Base-by-base conservation (phyloP, 305 asterid species). In the Fraxinus floribunda region DNA sequence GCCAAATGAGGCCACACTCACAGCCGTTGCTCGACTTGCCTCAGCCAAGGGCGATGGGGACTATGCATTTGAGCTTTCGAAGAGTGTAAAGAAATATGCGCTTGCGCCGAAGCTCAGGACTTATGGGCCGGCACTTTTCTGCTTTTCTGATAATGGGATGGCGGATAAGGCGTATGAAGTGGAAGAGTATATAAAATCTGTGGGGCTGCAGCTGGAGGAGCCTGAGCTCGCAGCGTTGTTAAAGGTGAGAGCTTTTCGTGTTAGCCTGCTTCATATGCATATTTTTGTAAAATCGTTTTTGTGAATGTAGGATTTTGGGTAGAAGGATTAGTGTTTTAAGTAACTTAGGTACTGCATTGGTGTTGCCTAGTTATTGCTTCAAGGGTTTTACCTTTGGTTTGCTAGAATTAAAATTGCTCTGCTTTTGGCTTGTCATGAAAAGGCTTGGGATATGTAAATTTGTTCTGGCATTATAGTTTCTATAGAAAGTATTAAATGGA, bases 1-100 rank as follows among this genome's bases (percentile, higher is more conserved):
- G 85, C 93, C 94, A 3, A 93, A 92, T 75, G 98, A 93, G 88
- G 99, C 98, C 24, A 95, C 98, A 39, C 84, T 90, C 85, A 91
- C 98, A 49, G 94, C 97, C 8, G 81, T 92, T 2, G 92, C 98
- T 18, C 85, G 99, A 82, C 89, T 95, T 66, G 96, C 96, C 22
- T 93, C 95, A n/a, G 92, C 97, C 6, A 93, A 86, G 81, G 94
- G 91, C 4, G 98, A 95, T 0, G 98, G 95, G 0, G 94, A 92
- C 39, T 86, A 84, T 46, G 98, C 99, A 0, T 91, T 95, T 80
- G 92, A 92, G 87, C 90, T 95, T 20, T 96, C 97, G 5, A 93
- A 91, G 88, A 88, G 92, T 29, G 92, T 92, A 6, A 90, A 87
- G 76, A 77, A 72, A 7, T 84, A 80, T 4, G 91, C 91, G 20